A percentile compares a stretch with the other conserved stretches of the same genome.
Conservation (phyloP, 2,329 filamentous ascomycete genomes). For the Dothideomycetes sp. region DNA sequence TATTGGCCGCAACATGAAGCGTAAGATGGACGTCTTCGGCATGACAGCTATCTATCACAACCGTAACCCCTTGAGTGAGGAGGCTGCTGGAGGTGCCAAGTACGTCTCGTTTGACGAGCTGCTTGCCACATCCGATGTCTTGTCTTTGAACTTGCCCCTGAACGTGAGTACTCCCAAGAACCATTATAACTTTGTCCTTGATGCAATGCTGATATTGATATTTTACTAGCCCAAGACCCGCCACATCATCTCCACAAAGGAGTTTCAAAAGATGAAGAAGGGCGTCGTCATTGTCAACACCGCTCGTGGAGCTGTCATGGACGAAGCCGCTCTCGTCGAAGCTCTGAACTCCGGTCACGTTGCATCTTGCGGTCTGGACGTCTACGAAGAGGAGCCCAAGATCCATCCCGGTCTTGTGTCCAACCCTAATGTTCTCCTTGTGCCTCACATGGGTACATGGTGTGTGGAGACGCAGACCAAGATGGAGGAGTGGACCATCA, state of each 20-base stretch:
- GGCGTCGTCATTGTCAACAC: conserved; percentile 74
- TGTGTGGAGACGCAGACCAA: conserved; percentile 53
- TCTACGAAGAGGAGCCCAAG: conserved; percentile 71
- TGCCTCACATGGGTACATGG: conserved; percentile 82
- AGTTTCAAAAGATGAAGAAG: conserved; percentile 68
- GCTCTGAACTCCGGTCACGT: conserved; percentile 62
- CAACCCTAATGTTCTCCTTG: conserved; percentile 61
- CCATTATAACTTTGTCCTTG: background rate
- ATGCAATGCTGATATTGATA: background rate
- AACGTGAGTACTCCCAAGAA: conserved; percentile 49
- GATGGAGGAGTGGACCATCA: conserved; percentile 67
- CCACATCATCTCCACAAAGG: conserved; percentile 60
- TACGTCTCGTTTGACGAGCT: conserved; percentile 67
- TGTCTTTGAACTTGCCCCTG: conserved; percentile 70
- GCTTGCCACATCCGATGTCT: conserved; percentile 57
- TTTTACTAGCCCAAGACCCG: conserved; percentile 41
- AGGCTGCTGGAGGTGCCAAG: conserved; percentile 45
- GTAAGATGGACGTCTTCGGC: conserved; percentile 62
- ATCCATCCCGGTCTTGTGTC: conserved; percentile 61
- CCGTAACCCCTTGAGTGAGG: conserved; percentile 47
- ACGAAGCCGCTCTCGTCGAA: conserved; percentile 67
- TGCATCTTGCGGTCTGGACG: conserved; percentile 62
- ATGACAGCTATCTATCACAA: conserved; percentile 71
- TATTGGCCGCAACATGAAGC: conserved; percentile 67
- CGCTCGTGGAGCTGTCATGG: conserved; percentile 69